Evolutionary conservation across 805 yeast species (phyloP).

Genomic region (Lipomyces yamadae): DNA sequence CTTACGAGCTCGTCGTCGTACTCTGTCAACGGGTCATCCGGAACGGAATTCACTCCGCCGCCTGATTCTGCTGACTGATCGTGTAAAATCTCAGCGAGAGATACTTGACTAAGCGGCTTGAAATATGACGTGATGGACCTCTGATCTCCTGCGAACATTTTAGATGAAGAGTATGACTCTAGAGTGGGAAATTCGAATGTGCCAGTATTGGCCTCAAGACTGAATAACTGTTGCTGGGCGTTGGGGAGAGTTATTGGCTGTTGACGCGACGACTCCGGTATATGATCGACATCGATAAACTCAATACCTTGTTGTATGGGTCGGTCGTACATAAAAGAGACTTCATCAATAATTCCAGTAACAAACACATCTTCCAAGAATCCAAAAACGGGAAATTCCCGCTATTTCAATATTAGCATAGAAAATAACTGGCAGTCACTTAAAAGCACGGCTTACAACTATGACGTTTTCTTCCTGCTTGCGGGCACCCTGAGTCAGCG

Average conservation of each 20-base stretch:
- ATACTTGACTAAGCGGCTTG: constrained; percentile 10
- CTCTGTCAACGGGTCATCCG: not conserved
- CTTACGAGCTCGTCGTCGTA: not conserved
- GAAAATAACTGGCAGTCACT: not conserved
- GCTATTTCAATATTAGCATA: constrained; percentile 6
- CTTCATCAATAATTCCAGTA: constrained; percentile 37
- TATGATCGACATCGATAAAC: constrained; percentile 19
- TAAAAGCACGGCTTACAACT: constrained; percentile 6
- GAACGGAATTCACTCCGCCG: not conserved
- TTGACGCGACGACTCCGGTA: constrained; percentile 4
- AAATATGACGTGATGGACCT: constrained; percentile 13
- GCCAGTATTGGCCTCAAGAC: not conserved
- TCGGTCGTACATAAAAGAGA: constrained; percentile 22
- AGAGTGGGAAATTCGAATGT: not conserved
- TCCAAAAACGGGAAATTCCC: constrained; percentile 37
- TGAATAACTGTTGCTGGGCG: not conserved
- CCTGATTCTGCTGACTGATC: not conserved
- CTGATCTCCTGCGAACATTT: not conserved
- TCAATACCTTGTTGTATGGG: constrained; percentile 21
- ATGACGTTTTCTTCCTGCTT: constrained; percentile 9
- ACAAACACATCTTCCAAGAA: constrained; percentile 27
- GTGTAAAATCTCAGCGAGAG: not conserved
- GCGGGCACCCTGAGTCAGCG: constrained; percentile 18
- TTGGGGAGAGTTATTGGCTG: not conserved
- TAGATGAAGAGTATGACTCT: not conserved